Evolutionary conservation across 1,284 basidiomycete species (phyloP).

Genomic region (Malassezia yamatoensis): DNA sequence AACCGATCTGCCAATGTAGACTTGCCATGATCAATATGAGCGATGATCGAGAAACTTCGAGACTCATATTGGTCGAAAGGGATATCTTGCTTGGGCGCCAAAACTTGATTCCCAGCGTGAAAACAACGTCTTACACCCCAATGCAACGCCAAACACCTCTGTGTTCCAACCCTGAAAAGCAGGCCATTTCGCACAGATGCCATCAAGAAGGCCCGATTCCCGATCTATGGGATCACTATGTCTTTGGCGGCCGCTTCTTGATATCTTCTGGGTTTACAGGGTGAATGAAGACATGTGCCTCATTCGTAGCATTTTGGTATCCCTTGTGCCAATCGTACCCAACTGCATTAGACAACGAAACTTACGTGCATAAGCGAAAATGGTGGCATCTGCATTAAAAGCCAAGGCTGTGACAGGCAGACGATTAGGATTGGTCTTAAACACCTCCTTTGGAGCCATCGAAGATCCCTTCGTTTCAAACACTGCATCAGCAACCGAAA

Average conservation of each 20-base stretch:
- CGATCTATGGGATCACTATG: conserved; percentile 8
- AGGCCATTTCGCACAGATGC: too few species aligned
- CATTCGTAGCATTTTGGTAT: conserved; percentile 29
- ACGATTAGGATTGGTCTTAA: conserved; percentile 38
- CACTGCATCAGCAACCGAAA: conserved; percentile 20
- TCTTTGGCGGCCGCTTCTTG: conserved; percentile 36
- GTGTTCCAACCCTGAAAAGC: too few species aligned
- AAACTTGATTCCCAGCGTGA: too few species aligned
- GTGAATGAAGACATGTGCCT: conserved; percentile 37
- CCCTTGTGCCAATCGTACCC: conserved; percentile 48
- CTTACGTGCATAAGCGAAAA: conserved; percentile 41
- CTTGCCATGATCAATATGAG: conserved; percentile 48
- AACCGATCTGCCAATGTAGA: conserved; percentile 46
- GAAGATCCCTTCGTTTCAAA: conserved; percentile 40
- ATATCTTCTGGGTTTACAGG: conserved; percentile 38
- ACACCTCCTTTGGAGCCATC: conserved; percentile 33
- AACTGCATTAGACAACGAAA: conserved; percentile 8
- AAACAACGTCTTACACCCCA: too few species aligned
- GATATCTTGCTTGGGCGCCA: neutral
- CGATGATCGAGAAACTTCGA: conserved; percentile 43
- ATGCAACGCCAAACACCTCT: too few species aligned
- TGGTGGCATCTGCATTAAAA: conserved; percentile 39
- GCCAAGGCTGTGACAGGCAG: conserved; percentile 38
- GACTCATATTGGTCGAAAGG: conserved; percentile 31
- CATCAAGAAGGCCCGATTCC: neutral